These are phyloP conservation scores for Russula brevipes DNA, from an alignment of 768 basidiomycete species.

Conservation along the genomic window DNA sequence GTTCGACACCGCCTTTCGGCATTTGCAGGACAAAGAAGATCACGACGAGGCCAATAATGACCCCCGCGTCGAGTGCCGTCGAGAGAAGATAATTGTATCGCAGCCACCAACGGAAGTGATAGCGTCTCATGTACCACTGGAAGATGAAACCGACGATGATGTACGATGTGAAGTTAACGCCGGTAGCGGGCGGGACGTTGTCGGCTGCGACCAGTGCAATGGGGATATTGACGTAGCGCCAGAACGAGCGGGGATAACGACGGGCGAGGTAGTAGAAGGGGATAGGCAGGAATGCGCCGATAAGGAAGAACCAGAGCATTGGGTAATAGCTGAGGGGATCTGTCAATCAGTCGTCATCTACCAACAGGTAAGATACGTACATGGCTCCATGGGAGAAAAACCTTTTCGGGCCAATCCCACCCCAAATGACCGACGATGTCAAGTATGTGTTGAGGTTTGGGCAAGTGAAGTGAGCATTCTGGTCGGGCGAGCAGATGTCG, in stretches of 20 bases:
- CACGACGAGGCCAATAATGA: slow-evolving; percentile 50
- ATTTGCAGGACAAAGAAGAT: slow-evolving; percentile 60
- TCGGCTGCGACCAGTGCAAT: slow-evolving; percentile 74
- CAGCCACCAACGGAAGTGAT: slow-evolving; percentile 58
- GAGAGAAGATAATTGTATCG: slow-evolving; percentile 88
- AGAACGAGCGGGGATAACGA: slow-evolving; percentile 73
- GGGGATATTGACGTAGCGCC: slow-evolving; percentile 84
- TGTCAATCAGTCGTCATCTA: slow-evolving; percentile 2
- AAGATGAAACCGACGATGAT: slow-evolving; percentile 76
- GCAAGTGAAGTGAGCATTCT: slow-evolving; percentile 64
- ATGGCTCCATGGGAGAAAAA: slow-evolving; percentile 60
- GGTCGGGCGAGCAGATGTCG: slow-evolving; percentile 61
- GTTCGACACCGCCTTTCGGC: slow-evolving; percentile 50
- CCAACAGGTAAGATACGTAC: slow-evolving; percentile 34
- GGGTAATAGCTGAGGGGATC: slow-evolving; percentile 45
- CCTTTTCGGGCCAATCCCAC: slow-evolving; percentile 68
- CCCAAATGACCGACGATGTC: slow-evolving; percentile 74
- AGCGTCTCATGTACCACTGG: slow-evolving; percentile 75
- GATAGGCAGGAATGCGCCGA: slow-evolving; percentile 72
- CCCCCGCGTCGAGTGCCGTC: slow-evolving; percentile 62
- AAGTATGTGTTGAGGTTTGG: slow-evolving; percentile 63
- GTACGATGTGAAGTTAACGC: slow-evolving; percentile 90
- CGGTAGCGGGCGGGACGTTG: slow-evolving; percentile 76
- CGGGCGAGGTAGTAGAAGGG: slow-evolving; percentile 80
- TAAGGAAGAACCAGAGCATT: slow-evolving; percentile 67